Evolutionary conservation across 768 basidiomycete genomes (phyloP).

Genomic region (Pisolithus albus): DNA sequence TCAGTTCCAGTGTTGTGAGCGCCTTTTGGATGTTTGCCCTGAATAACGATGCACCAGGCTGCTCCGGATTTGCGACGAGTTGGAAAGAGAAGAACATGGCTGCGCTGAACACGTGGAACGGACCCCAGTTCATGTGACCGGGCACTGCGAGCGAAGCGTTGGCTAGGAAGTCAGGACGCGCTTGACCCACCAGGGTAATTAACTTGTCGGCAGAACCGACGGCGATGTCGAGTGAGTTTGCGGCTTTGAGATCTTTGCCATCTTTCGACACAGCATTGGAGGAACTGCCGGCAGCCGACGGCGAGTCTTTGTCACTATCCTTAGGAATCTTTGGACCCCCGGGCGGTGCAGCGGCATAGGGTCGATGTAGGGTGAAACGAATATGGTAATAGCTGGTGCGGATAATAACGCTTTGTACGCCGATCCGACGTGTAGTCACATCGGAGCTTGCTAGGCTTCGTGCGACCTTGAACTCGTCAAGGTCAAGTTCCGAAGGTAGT

Average conservation of each 20-base stretch:
- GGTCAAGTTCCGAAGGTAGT: slow-evolving; percentile 65
- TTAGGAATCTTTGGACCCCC: slow-evolving; percentile 11
- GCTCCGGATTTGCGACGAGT: slow-evolving; percentile 72
- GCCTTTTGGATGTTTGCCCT: slow-evolving; percentile 70
- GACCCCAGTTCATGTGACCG: slow-evolving; percentile 79
- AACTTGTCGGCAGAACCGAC: slow-evolving; percentile 72
- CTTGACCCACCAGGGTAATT: slow-evolving; percentile 70
- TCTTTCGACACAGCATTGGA: slow-evolving; percentile 21
- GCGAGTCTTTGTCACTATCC: slow-evolving; percentile 16
- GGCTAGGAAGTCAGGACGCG: slow-evolving; percentile 67
- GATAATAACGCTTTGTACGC: slow-evolving; percentile 77
- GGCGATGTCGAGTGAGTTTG: slow-evolving; percentile 65
- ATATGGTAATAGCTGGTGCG: slow-evolving; percentile 75
- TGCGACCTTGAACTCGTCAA: slow-evolving; percentile 71
- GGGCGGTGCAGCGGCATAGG: slow-evolving; percentile 45
- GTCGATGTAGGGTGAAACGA: slow-evolving; percentile 78
- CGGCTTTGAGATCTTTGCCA: slow-evolving; percentile 23
- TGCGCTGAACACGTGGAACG: slow-evolving; percentile 79
- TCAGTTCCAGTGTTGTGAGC: slow-evolving; percentile 57
- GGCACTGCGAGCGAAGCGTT: slow-evolving; percentile 66
- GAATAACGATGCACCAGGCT: slow-evolving; percentile 71
- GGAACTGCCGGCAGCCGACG: background rate
- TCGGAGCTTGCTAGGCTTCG: slow-evolving; percentile 62
- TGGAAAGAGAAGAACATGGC: slow-evolving; percentile 93
- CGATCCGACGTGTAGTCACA: slow-evolving; percentile 54